Evolutionary conservation across 2,329 filamentous ascomycete species (phyloP).

Genomic region (Aspergillus awamori): DNA sequence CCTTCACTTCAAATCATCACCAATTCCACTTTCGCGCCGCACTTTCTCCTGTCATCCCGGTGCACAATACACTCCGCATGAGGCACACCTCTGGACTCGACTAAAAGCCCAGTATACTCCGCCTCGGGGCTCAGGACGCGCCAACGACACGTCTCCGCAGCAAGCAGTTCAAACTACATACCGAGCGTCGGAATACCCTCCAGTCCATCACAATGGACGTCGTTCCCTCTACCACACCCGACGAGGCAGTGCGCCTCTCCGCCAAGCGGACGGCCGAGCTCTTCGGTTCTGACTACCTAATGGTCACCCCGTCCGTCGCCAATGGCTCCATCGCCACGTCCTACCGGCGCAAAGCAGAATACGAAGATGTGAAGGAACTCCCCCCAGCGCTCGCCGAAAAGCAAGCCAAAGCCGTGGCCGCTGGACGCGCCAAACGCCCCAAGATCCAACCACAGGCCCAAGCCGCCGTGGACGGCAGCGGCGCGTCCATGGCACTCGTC

Average conservation of each 20-base stretch:
- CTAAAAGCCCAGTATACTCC: constrained; percentile 5
- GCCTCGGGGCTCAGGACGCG: constrained; percentile 21
- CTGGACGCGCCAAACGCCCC: constrained; percentile 64
- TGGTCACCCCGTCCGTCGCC: constrained; percentile 47
- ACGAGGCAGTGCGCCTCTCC: constrained; percentile 45
- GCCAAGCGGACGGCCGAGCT: constrained; percentile 51
- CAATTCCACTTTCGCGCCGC: neutral
- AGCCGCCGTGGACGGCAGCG: constrained; percentile 53
- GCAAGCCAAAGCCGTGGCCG: constrained; percentile 67
- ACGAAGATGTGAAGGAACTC: constrained; percentile 74
- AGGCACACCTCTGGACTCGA: neutral
- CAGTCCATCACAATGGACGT: constrained; percentile 33
- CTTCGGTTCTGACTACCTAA: constrained; percentile 52
- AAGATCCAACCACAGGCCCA: constrained; percentile 54
- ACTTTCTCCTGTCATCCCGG: neutral
- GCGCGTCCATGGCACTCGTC: constrained; percentile 60
- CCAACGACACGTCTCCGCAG: constrained; percentile 17
- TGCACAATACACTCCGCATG: neutral
- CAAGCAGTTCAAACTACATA: neutral
- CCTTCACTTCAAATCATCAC: neutral
- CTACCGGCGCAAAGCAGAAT: constrained; percentile 63
- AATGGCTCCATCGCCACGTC: constrained; percentile 48
- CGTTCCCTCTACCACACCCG: constrained; percentile 32
- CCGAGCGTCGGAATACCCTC: constrained; percentile 1
- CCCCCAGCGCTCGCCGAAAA: constrained; percentile 79